Conservation (phyloP, 305 asterid species). For the Fraxinus sp. region DNA sequence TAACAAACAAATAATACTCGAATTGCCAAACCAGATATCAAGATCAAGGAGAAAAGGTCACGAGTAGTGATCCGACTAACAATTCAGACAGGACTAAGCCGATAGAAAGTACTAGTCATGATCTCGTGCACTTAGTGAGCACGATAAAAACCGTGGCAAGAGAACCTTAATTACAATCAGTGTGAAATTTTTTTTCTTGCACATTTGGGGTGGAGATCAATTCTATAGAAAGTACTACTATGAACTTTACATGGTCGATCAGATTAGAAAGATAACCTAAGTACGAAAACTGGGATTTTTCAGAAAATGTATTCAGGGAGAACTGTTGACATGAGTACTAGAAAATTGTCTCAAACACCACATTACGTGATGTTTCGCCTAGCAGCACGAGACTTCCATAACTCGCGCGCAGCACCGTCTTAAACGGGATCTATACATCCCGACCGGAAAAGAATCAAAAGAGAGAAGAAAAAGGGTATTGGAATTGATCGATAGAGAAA, state of each 20-base stretch:
- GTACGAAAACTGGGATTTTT: background rate
- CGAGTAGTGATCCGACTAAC: background rate
- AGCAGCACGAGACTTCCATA: background rate
- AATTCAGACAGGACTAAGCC: background rate
- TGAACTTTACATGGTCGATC: background rate
- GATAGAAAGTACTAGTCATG: background rate
- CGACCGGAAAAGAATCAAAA: background rate
- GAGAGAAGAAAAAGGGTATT: background rate
- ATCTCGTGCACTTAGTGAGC: no score
- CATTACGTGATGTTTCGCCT: background rate
- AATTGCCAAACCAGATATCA: background rate
- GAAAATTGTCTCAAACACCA: background rate
- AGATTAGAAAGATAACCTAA: background rate
- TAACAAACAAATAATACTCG: background rate
- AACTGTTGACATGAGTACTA: background rate
- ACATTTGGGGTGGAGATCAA: no score
- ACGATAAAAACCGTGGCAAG: no score
- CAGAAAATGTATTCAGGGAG: background rate
- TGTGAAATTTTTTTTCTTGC: no score
- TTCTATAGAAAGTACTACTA: background rate
- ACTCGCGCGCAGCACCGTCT: background rate
- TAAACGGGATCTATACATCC: background rate
- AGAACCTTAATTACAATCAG: no score
- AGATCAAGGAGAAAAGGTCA: background rate
- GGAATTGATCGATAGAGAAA: background rate